Percentiles rank a stretch among this genome's conserved stretches.
Evolutionary conservation across 75 land plant species (phyloP).

Genomic region (Azolla pinnata): DNA sequence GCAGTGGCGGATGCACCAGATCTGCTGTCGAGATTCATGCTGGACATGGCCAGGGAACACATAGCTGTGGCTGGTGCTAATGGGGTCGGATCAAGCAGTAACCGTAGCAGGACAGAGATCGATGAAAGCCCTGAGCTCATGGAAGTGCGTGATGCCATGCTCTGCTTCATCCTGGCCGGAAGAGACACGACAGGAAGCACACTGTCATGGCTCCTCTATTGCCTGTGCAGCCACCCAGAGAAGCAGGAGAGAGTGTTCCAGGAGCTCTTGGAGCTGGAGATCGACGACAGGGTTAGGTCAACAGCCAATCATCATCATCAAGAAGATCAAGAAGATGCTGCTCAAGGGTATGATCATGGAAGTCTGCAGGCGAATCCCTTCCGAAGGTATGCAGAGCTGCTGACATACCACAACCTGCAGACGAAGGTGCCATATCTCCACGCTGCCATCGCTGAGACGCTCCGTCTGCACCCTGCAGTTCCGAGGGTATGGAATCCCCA

Average conservation of each 20-base stretch:
- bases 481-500: conserved; percentile 22
- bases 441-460: conserved; percentile 32
- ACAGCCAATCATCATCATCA: neutral
- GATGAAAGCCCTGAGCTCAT: too few species aligned
- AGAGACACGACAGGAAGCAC: conserved; percentile 32
- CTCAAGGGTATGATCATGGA: too few species aligned
- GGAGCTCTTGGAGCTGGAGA: conserved; percentile 10
- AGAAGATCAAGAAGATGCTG: neutral
- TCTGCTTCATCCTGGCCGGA: conserved; percentile 28
- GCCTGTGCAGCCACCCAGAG: conserved; percentile 20
- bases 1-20: conserved; percentile 3
- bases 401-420: conserved; percentile 16
- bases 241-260: conserved; percentile 14
- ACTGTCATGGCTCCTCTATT: conserved; percentile 30
- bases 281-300: neutral
- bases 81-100: too few species aligned
- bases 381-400: conserved; percentile 8
- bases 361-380: too few species aligned
- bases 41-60: neutral
- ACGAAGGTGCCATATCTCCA: conserved; percentile 17
- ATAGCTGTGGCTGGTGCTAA: neutral
- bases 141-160: conserved; percentile 23
- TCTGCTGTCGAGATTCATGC: conserved; percentile 25
- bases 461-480: conserved; percentile 34
- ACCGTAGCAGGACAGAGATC: too few species aligned